These are phyloP conservation scores for Nakazawaea wickerhamii DNA, from an alignment of 805 yeast species.

Conservation along the genomic window DNA sequence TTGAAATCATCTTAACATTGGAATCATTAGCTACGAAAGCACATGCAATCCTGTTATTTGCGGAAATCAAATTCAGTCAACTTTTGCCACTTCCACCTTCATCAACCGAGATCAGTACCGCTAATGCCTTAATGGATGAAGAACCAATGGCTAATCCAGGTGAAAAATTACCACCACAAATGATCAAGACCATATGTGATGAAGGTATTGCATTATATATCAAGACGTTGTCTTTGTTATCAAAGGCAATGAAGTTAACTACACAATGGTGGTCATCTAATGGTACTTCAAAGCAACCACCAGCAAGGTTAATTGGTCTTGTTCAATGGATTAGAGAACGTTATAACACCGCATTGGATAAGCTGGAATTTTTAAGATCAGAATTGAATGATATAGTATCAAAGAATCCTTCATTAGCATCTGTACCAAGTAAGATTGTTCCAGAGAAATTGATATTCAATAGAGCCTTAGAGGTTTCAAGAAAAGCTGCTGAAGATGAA, in stretches of 20 bases:
- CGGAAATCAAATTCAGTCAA: slow-evolving; percentile 86
- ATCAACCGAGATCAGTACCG: slow-evolving; percentile 14
- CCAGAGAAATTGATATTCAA: slow-evolving; percentile 89
- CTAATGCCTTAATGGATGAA: slow-evolving; percentile 14
- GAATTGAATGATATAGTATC: slow-evolving; percentile 38
- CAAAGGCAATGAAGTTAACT: slow-evolving; percentile 81
- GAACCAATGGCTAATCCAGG: slow-evolving; percentile 28
- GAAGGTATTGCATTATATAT: slow-evolving; percentile 86
- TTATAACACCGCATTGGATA: slow-evolving; percentile 84
- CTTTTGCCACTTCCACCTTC: slow-evolving; percentile 71
- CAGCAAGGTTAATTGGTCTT: slow-evolving; percentile 51
- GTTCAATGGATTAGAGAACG: slow-evolving; percentile 91
- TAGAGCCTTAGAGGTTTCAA: slow-evolving; percentile 87
- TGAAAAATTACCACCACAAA: slow-evolving; percentile 49
- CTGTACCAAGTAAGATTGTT: slow-evolving; percentile 30
- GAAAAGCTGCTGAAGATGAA: slow-evolving; percentile 88
- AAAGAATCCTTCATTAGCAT: slow-evolving; percentile 8
- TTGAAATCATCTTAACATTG: slow-evolving; percentile 39
- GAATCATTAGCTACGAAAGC: slow-evolving; percentile 85
- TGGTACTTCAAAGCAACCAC: slow-evolving; percentile 28
- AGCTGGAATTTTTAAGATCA: slow-evolving; percentile 72
- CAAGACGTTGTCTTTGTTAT: slow-evolving; percentile 74
- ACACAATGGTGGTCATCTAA: slow-evolving; percentile 82
- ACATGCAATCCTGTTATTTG: slow-evolving; percentile 81
- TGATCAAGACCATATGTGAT: slow-evolving; percentile 58